Evolutionary conservation across 805 yeast genomes (phyloP), one percentile per base, ranked within the genome.

Genomic region (Myxozyma geophila): DNA sequence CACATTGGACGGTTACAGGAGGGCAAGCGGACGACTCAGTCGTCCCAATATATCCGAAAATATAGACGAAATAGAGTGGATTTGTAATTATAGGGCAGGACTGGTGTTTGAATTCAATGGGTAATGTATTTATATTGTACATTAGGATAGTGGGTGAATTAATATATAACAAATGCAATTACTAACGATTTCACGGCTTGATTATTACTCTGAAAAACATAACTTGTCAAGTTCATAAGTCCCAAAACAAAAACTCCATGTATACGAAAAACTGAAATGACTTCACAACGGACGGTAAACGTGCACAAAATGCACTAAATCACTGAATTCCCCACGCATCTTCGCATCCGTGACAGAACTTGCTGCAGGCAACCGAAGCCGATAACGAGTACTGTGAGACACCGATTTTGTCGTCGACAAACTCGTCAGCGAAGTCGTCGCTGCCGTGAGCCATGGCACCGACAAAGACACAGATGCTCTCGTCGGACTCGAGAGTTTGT

Each of bases 381-480:
- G 96, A 89, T 67, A 95, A 83, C 58, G 99, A 96, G 76, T 92
- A 95, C 73, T 93, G 92, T 41, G 98, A 91, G 62, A 95, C 87
- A 71, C 98, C 98, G 64, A 95, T 88, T 74, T 93, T 95, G 77
- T 95, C 98, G 76, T 95, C 98, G 50, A 93, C 96, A 74, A 77
- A 93, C 77, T 92, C 98, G 76, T 95, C 99, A 28, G 99, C 99
- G 77, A 95, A 95, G 71, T 87, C 92, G 78, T 95, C 99, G 75
- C 88, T 89, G 74, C 99, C 99, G 77, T 98, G 87, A 21, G 99
- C 99, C 97, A 95, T 95, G 53, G 99, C 97, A 74, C 99, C 99
- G 53, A 95, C 98, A 77, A 95, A 95, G 35, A 95, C 98, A 82
- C 99, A 95, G 71, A 95, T 87, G 74, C 96, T 89, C 79, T 95